Base-by-base conservation (phyloP, 225 moss, liverwort and hornwort genomes). In the Neckera pumila region DNA sequence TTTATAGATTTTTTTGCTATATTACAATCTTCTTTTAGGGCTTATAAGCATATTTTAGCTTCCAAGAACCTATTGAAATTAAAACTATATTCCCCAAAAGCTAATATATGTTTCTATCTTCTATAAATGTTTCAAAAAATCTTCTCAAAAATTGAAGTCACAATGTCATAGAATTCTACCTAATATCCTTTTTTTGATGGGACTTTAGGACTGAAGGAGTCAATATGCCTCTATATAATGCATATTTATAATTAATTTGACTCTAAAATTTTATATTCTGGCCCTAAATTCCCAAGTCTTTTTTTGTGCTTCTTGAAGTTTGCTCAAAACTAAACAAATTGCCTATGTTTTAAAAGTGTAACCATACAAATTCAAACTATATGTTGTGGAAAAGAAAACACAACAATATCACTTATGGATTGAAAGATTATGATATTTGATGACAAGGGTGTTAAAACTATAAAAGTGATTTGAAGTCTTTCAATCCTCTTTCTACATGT, bases 61-160 rank as follows among this genome's bases (percentile, higher is more conserved):
- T 43, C 1, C 3, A 40, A 0, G 3, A 20, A 34, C 2, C 2
- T 1, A 34, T 34, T 34, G 34, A 51, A 34, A 34, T 4, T 9
- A 2, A 36, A 53, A 22, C 14, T 36, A 8, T 22, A 23, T 22
- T 51, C 21, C 1, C 0, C 0, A 0, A 30, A 19, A 20, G 4
- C 0, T 49, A 20, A 33, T 33, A 2, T 33, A 20, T 49, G 49
- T 20, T 49, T 1, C 7, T 13, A 33, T 7, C 7, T 69, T 40
- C 1, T 3, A 75, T 1, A 73, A 33, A 73, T 75, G 4, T 75
- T 19, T 74, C 2, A 19, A 2, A 12, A 28, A 10, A 9, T 27
- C 12, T 28, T 25, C 0, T 72, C 8, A 3, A 10, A 40, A 72
- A 72, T 27, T 72, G 72, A 16, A 0, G 16, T 43, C 1, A 27